These are phyloP conservation scores for Pneumocystis oryctolagi DNA, from an alignment of 1,139 yeast species.

Conservation along the genomic window DNA sequence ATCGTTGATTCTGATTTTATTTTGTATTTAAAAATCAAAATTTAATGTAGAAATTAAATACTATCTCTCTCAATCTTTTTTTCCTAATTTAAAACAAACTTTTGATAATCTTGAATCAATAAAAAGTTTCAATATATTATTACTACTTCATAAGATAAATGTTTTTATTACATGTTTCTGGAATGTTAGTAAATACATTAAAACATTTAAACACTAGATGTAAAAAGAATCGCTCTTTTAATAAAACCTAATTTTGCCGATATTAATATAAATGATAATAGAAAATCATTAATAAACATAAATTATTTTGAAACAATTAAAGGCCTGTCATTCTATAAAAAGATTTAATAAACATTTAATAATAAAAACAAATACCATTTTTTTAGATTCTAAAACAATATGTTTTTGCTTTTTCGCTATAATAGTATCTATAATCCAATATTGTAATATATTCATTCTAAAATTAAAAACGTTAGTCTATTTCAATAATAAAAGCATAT, in stretches of 20 bases:
- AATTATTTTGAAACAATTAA: neutral
- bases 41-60: neutral
- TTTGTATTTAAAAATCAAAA: neutral
- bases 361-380: neutral
- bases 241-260: neutral
- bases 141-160: neutral
- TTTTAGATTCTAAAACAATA: neutral
- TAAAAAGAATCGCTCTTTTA: neutral
- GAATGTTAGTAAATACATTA: neutral
- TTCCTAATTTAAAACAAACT: neutral
- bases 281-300: neutral
- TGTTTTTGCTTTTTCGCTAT: neutral
- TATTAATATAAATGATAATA: neutral
- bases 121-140: neutral
- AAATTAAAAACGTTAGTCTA: neutral
- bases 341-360: neutral
- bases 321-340: neutral
- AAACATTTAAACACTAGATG: neutral
- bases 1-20: constrained; percentile 52
- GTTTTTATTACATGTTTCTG: neutral
- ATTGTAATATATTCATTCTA: neutral
- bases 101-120: neutral
- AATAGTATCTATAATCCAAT: neutral
- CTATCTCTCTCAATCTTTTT: neutral
- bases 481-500: neutral